Evolutionary conservation across 2,329 filamentous ascomycete species (phyloP).

Genomic region (Fusarium virguliforme): DNA sequence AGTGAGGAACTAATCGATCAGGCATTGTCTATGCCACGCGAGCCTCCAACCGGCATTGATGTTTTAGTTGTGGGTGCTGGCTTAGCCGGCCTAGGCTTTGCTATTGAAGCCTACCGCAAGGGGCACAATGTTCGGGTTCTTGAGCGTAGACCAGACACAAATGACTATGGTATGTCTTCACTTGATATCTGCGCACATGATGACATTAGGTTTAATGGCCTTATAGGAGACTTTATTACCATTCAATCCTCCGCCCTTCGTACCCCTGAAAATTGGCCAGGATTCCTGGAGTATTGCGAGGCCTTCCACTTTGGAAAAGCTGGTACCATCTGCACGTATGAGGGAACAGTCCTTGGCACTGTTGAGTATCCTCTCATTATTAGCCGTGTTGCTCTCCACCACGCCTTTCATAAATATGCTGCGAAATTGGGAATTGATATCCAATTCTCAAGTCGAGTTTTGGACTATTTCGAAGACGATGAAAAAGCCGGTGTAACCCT

Average conservation of each 20-base stretch:
- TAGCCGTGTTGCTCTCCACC: background rate
- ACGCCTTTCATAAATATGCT: background rate
- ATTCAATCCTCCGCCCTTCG: background rate
- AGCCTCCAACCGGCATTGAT: too few species aligned
- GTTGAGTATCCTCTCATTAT: background rate
- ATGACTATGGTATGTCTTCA: constrained; percentile 10
- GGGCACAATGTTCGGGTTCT: constrained; percentile 19
- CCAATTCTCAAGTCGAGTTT: background rate
- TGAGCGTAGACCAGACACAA: constrained; percentile 20
- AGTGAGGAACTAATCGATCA: too few species aligned
- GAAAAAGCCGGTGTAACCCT: background rate
- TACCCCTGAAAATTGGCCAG: background rate
- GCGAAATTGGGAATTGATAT: background rate
- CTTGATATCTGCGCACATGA: too few species aligned
- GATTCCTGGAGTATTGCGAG: background rate
- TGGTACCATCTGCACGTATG: background rate
- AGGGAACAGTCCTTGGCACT: background rate
- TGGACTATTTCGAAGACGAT: background rate
- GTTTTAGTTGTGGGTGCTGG: too few species aligned
- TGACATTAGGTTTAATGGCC: background rate
- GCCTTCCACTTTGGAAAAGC: background rate
- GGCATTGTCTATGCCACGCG: too few species aligned
- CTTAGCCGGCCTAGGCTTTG: constrained; percentile 18
- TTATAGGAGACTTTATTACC: background rate
- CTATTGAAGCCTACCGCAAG: constrained; percentile 32